Evolutionary conservation across 208 protist species (phyloP).

Genomic region (Crithidia expoeki): DNA sequence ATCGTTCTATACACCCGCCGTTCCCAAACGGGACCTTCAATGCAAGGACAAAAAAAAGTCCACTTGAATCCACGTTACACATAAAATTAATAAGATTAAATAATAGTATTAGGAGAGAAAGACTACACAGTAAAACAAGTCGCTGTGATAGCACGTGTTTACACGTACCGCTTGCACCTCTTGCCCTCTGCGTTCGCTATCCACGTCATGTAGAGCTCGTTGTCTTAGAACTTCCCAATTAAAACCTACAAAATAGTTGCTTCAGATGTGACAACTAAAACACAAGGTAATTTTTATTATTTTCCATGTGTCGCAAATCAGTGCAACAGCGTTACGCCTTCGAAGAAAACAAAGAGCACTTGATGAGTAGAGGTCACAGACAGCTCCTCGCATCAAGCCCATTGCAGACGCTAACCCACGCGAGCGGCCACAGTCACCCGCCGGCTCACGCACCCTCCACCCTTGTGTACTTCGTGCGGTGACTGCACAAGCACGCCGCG

Average conservation of each 20-base stretch:
- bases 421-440: background rate
- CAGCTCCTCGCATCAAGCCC: background rate
- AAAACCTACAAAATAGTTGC: too few relatives aligned
- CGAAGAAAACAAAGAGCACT: background rate
- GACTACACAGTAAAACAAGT: background rate
- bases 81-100: background rate
- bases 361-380: background rate
- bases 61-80: background rate
- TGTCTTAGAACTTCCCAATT: too few relatives aligned
- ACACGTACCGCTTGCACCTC: too few relatives aligned
- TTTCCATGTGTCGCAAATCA: too few relatives aligned
- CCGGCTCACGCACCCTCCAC: background rate
- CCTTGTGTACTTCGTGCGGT: background rate
- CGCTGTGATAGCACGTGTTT: too few relatives aligned
- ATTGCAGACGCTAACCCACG: too few relatives aligned
- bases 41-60: background rate
- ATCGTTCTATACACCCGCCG: background rate
- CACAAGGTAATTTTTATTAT: too few relatives aligned
- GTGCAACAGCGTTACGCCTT: background rate
- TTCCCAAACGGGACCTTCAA: background rate
- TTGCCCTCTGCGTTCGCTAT: too few relatives aligned
- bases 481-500: constrained; percentile 7
- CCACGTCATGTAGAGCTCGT: too few relatives aligned
- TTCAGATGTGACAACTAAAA: too few relatives aligned
- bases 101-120: background rate